phyloP scores from a whole-genome alignment of 2,329 filamentous ascomycete genomes.

The Trichoderma semiorbis region DNA sequence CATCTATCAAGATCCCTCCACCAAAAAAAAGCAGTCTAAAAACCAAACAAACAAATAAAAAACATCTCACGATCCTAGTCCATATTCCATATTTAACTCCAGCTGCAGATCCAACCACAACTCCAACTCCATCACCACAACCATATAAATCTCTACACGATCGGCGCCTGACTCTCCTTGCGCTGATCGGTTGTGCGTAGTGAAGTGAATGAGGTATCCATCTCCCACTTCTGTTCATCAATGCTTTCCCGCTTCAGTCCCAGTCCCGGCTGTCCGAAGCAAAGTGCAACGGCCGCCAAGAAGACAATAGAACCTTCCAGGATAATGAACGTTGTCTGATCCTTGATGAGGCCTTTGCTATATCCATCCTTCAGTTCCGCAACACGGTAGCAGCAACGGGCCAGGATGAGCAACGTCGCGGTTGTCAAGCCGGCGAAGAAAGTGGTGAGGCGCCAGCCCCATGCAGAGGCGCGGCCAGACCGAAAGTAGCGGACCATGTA shows the following conservation, averaged over 20 bases:
- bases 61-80: neutral
- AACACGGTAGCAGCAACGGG: slow-evolving; percentile 61
- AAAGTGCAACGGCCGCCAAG: slow-evolving; percentile 36
- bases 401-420: slow-evolving; percentile 58
- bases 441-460: slow-evolving; percentile 30
- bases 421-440: slow-evolving; percentile 54
- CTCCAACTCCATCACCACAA: neutral
- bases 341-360: slow-evolving; percentile 49
- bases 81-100: neutral
- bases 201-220: slow-evolving; percentile 22
- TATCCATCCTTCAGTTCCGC: slow-evolving; percentile 65
- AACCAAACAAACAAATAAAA: neutral
- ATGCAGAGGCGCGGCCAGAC: slow-evolving; percentile 25
- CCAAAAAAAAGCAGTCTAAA: neutral
- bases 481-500: slow-evolving; percentile 46
- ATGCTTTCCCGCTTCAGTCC: slow-evolving; percentile 31
- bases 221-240: slow-evolving; percentile 6
- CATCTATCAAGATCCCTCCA: neutral
- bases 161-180: neutral
- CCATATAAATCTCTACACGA: neutral
- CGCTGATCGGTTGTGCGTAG: neutral
- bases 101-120: neutral
- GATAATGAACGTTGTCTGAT: slow-evolving; percentile 51
- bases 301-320: slow-evolving; percentile 47
- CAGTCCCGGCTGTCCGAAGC: slow-evolving; percentile 41